These are phyloP conservation scores for Euphorbia celastroides DNA, from an alignment of 441 rosid species.

Conservation along the genomic window DNA sequence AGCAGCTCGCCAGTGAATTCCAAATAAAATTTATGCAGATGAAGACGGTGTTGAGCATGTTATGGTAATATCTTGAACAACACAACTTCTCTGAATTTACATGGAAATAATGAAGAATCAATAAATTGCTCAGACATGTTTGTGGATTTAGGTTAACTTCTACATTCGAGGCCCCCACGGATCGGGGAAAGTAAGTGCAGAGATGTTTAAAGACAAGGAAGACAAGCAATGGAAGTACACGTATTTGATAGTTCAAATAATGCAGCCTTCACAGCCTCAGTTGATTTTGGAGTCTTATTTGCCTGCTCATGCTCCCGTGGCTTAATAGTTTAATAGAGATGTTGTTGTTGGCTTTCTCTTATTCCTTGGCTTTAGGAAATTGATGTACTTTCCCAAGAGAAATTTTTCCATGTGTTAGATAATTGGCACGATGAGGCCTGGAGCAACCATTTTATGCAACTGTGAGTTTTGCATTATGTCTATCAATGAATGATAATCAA, in stretches of 20 bases:
- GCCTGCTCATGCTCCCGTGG: conserved; percentile 41
- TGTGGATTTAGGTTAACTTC: conserved; percentile 57
- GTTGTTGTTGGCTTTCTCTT: conserved; percentile 3
- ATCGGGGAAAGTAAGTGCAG: conserved; percentile 78
- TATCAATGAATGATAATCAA: too few species aligned
- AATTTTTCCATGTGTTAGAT: neutral
- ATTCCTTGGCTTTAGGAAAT: conserved; percentile 7
- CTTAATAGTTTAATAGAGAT: conserved; percentile 12
- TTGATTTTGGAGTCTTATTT: conserved; percentile 84
- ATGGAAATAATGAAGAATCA: neutral
- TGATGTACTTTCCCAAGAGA: neutral
- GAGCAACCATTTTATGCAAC: neutral
- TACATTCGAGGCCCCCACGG: conserved; percentile 91
- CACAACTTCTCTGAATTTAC: neutral
- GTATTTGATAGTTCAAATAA: conserved; percentile 71
- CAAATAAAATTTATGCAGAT: conserved; percentile 70
- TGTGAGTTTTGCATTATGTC: too few species aligned
- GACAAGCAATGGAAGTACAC: conserved; percentile 90
- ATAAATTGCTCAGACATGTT: neutral
- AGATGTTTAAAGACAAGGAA: conserved; percentile 86
- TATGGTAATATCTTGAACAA: conserved; percentile 44
- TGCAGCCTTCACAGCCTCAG: conserved; percentile 61
- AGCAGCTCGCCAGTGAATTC: conserved; percentile 93
- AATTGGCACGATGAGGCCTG: neutral
- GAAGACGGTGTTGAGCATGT: conserved; percentile 91